A percentile compares a stretch with the other conserved stretches of the same genome.
Conservation (phyloP, 352 stramenopile species). For the Globisporangium ultimum region DNA sequence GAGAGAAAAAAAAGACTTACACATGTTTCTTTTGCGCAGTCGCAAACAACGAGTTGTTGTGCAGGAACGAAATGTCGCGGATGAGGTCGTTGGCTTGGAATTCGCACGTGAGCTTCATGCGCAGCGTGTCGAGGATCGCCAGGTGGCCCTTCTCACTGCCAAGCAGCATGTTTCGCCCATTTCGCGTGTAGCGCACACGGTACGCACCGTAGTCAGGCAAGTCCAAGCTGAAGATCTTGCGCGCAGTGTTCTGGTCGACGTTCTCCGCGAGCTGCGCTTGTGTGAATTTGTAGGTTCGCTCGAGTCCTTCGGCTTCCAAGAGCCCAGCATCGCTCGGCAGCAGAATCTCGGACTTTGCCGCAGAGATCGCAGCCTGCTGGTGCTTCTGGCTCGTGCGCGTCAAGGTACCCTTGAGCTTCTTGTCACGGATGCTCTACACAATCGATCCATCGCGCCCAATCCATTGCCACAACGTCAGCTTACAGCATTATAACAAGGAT, state of each 20-base stretch:
- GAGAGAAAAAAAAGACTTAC: constrained; percentile 59
- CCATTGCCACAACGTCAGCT: neutral
- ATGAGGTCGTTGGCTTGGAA: constrained; percentile 94
- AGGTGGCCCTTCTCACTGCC: constrained; percentile 94
- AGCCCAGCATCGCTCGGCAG: constrained; percentile 81
- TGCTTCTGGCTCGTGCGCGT: constrained; percentile 74
- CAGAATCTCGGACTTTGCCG: constrained; percentile 90
- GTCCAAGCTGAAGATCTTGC: constrained; percentile 95
- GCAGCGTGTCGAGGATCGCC: constrained; percentile 92
- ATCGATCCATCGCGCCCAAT: neutral
- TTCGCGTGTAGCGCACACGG: constrained; percentile 93
- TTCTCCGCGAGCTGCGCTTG: constrained; percentile 85
- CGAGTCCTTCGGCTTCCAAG: constrained; percentile 95
- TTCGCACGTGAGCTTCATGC: constrained; percentile 90
- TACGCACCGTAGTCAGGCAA: constrained; percentile 93
- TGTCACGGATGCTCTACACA: constrained; percentile 70
- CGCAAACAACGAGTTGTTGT: constrained; percentile 97
- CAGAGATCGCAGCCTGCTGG: constrained; percentile 76
- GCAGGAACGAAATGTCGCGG: constrained; percentile 95
- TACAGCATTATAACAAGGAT: neutral
- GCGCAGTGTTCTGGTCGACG: constrained; percentile 92
- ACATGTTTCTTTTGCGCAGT: constrained; percentile 97
- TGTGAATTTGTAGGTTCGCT: constrained; percentile 95
- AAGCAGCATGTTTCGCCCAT: constrained; percentile 94
- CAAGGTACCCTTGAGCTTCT: constrained; percentile 83